Evolutionary conservation across 2,329 filamentous ascomycete species (phyloP).

Genomic region (Cercospora nicotianae): DNA sequence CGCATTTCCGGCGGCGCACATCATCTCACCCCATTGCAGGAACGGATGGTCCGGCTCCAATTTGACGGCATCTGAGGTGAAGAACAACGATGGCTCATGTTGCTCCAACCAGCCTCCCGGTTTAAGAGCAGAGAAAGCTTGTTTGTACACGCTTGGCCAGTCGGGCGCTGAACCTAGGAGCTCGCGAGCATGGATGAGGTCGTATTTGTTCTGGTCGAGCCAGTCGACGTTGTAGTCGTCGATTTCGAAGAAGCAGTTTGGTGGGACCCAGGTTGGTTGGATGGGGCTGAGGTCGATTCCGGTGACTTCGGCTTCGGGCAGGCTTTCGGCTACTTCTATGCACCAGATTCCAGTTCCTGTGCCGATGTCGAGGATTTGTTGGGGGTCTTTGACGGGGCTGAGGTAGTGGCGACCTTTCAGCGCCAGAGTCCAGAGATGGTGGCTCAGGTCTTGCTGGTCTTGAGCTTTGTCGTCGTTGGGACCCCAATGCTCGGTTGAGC

Average conservation of each 20-base stretch:
- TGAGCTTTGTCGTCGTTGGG: slow-evolving; percentile 23
- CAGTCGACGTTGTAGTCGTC: slow-evolving; percentile 44
- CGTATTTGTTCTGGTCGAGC: slow-evolving; percentile 36
- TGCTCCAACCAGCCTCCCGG: slow-evolving; percentile 30
- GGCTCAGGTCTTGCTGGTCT: slow-evolving; percentile 23
- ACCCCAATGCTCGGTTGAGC: slow-evolving; percentile 23
- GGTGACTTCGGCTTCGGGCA: slow-evolving; percentile 39
- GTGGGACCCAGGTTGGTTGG: slow-evolving; percentile 39
- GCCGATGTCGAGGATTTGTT: slow-evolving; percentile 19
- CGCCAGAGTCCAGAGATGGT: slow-evolving; percentile 21
- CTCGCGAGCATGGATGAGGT: slow-evolving; percentile 43
- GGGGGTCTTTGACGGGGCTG: slow-evolving; percentile 5
- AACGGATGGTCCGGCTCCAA: slow-evolving; percentile 23
- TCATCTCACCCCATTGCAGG: slow-evolving; percentile 23
- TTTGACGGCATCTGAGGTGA: slow-evolving; percentile 24
- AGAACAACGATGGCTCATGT: slow-evolving; percentile 22
- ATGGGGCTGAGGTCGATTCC: slow-evolving; percentile 45
- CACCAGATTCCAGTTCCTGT: slow-evolving; percentile 25
- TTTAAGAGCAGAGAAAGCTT: slow-evolving; percentile 25
- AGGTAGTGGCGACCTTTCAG: slow-evolving; percentile 18
- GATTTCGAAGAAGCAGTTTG: slow-evolving; percentile 43
- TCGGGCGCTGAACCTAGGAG: slow-evolving; percentile 23
- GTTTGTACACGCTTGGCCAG: slow-evolving; percentile 23
- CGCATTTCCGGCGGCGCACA: slow-evolving; percentile 25
- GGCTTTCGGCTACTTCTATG: slow-evolving; percentile 36